A percentile compares a stretch with the other conserved stretches of the same genome.
Evolutionary conservation across 2,329 filamentous ascomycete species (phyloP).

Genomic region (Pyrenochaeta sp.): DNA sequence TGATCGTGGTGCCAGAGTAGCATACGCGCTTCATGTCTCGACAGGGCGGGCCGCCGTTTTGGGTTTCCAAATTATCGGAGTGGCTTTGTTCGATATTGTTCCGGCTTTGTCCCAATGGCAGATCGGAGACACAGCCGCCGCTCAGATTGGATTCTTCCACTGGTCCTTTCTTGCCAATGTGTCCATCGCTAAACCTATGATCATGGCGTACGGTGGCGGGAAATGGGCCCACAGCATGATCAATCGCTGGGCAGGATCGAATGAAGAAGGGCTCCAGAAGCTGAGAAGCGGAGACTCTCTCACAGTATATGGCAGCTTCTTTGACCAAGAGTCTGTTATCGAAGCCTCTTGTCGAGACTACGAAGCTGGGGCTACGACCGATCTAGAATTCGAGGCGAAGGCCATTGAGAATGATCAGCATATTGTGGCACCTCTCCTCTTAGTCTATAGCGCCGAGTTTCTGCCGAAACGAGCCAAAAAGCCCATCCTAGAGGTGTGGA

Average conservation of each 20-base stretch:
- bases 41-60: slow-evolving; percentile 35
- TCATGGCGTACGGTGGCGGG: slow-evolving; percentile 53
- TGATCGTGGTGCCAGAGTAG: slow-evolving; percentile 63
- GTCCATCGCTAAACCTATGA: slow-evolving; percentile 58
- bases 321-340: slow-evolving; percentile 53
- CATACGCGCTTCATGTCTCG: slow-evolving; percentile 63
- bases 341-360: slow-evolving; percentile 65
- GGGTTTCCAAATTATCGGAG: slow-evolving; percentile 44
- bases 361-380: slow-evolving; percentile 58
- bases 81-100: slow-evolving; percentile 22
- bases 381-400: slow-evolving; percentile 59
- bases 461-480: neutral
- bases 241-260: slow-evolving; percentile 48
- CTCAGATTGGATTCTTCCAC: slow-evolving; percentile 60
- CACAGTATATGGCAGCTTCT: slow-evolving; percentile 51
- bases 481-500: slow-evolving; percentile 54
- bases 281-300: slow-evolving; percentile 31
- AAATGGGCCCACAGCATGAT: slow-evolving; percentile 38
- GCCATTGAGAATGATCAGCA: slow-evolving; percentile 53
- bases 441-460: slow-evolving; percentile 58
- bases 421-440: slow-evolving; percentile 56
- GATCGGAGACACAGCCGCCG: slow-evolving; percentile 17
- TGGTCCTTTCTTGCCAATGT: slow-evolving; percentile 65
- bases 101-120: slow-evolving; percentile 63
- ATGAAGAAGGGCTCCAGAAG: neutral